Evolutionary conservation across 1,284 basidiomycete genomes (phyloP), one percentile per base, ranked within the genome.

Genomic region (Exsudoporus floridanus): DNA sequence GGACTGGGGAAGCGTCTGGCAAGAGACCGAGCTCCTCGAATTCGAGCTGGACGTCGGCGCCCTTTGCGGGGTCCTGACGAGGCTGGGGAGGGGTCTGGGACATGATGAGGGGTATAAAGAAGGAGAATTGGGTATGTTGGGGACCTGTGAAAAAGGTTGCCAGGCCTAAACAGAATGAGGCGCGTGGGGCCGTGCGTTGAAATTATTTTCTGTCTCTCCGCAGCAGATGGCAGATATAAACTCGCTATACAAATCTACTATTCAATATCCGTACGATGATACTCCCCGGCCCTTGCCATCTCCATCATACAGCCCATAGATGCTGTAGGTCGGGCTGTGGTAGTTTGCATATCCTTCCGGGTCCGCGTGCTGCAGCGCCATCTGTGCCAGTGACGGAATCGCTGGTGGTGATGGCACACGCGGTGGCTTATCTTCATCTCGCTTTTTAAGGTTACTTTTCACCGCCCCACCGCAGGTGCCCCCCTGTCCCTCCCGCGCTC

Each of bases 301-400:
- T 18, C 71, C 74, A 52, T 83, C 83, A 61, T 90, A 90, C 59
- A 89, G 60, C 40, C 84, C 84, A 61, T 86, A 90, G 52, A 90
- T 81, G 64, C 88, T 90, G 59, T 90, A 90, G 5, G 88, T 90
- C 21, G 88, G 87, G 61, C 88, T 89, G 57, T 82, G 76, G 57
- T 90, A 90, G 37, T 82, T 80, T 2, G 72, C 78, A 66, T 79
- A 86, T 6, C 76, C 82, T 43, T 82, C 78, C 12, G 80, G 77
- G 54, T 86, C 81, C 4, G 72, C 68, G 56, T 86, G 83, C 45
- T 80, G 76, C 64, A 90, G 61, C 46, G 79, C 88, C 87, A 90
- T 89, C 69, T 90, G 88, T 7, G 85, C 75, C 46, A 90, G 65
- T 30, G 86, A 87, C 8, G 86, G 88, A 47, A 90, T 65, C n/a